A percentile compares a stretch with the other conserved stretches of the same genome.
phyloP scores from a whole-genome alignment of 345 rosid genomes.

The Populus tremula region DNA sequence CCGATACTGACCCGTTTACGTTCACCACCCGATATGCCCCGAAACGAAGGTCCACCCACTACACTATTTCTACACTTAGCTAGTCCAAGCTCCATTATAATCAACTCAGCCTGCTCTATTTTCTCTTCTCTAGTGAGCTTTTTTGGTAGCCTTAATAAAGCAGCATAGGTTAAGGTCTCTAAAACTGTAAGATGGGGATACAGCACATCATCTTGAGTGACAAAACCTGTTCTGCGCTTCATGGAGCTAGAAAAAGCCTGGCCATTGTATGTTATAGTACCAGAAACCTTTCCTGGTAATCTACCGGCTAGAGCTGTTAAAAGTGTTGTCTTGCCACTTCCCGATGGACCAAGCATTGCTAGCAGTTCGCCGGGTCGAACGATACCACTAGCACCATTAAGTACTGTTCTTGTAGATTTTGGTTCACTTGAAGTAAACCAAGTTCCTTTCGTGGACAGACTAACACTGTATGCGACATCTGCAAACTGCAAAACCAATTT shows the following conservation, averaged over 20 bases:
- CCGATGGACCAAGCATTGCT: conserved; percentile 96
- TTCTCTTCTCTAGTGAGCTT: conserved; percentile 55
- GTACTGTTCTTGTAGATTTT: conserved; percentile 50
- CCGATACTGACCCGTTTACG: conserved; percentile 89
- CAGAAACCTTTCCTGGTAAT: conserved; percentile 64
- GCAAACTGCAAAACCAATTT: conserved; percentile 55
- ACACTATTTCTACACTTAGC: conserved; percentile 54
- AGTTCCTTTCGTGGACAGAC: conserved; percentile 28
- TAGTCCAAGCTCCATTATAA: conserved; percentile 70
- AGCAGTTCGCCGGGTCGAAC: conserved; percentile 81
- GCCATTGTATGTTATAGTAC: conserved; percentile 62
- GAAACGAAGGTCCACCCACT: conserved; percentile 70
- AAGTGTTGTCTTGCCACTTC: conserved; percentile 91
- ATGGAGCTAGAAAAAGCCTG: conserved; percentile 61
- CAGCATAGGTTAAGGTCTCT: conserved; percentile 73
- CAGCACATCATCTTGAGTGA: conserved; percentile 77
- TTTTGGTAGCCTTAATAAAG: conserved; percentile 70
- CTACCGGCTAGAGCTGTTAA: conserved; percentile 79
- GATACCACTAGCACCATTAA: conserved; percentile 75
- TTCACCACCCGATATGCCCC: conserved; percentile 90
- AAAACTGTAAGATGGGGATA: conserved; percentile 84
- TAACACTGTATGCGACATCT: conserved; percentile 57
- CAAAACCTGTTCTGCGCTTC: conserved; percentile 80
- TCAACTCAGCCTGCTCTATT: conserved; percentile 59
- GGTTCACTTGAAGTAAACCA: conserved; percentile 44